Conservation (phyloP, 2,329 filamentous ascomycete genomes). For the Leptographium galeiforme region DNA sequence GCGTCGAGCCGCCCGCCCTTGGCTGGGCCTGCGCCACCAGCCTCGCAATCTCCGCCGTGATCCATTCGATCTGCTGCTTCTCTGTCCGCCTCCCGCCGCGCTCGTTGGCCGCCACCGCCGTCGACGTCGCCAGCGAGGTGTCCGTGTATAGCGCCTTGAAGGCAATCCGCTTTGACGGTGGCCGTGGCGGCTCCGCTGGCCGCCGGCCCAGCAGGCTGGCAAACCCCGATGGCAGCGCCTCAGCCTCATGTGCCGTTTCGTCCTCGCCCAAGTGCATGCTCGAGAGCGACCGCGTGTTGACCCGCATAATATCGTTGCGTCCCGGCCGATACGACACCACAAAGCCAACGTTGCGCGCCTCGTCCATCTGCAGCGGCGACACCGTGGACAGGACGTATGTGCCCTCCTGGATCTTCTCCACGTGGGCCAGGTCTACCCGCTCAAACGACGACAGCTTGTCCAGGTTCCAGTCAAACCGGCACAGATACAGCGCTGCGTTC, state of each 20-base stretch:
- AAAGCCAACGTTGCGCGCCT: slow-evolving; percentile 70
- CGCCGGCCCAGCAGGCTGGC: slow-evolving; percentile 27
- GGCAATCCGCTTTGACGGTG: slow-evolving; percentile 27
- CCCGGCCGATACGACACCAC: slow-evolving; percentile 64
- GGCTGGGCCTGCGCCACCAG: slow-evolving; percentile 40
- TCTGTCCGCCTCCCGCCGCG: slow-evolving; percentile 29
- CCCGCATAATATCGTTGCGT: slow-evolving; percentile 56
- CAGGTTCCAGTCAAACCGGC: slow-evolving; percentile 85
- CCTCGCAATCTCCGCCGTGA: slow-evolving; percentile 66
- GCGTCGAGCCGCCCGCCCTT: slow-evolving; percentile 22
- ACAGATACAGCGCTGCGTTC: slow-evolving; percentile 72
- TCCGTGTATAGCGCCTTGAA: slow-evolving; percentile 42
- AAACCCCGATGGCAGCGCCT: slow-evolving; percentile 17
- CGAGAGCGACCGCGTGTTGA: slow-evolving; percentile 74
- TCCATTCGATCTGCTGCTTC: slow-evolving; percentile 42
- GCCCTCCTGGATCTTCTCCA: slow-evolving; percentile 62
- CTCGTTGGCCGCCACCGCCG: slow-evolving; percentile 27
- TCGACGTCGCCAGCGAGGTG: slow-evolving; percentile 27
- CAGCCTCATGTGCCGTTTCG: neutral
- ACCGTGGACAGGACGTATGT: slow-evolving; percentile 86
- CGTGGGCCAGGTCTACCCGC: slow-evolving; percentile 61
- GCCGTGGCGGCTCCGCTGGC: slow-evolving; percentile 17
- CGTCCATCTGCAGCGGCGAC: slow-evolving; percentile 62
- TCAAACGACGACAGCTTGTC: slow-evolving; percentile 94
- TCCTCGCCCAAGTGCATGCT: slow-evolving; percentile 21